Evolutionary conservation across 2,329 filamentous ascomycete genomes (phyloP).

Genomic region (Fusarium algeriense): DNA sequence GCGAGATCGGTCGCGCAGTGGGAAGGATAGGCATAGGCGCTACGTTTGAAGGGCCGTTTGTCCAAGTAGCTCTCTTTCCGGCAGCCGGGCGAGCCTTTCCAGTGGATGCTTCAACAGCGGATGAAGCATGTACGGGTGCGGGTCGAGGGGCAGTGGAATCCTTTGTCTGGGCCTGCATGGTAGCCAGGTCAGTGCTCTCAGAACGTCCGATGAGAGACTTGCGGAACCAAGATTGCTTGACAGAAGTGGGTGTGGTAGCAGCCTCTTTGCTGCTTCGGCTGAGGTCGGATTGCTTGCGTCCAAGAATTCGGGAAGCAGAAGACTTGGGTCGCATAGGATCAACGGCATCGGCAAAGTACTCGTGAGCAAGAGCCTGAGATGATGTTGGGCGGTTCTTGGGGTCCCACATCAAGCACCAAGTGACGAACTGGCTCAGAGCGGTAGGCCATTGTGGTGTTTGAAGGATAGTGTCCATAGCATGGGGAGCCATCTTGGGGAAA

Average conservation of each 20-base stretch:
- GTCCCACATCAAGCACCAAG: slow-evolving; percentile 99
- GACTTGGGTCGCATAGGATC: slow-evolving; percentile 95
- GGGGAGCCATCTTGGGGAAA: slow-evolving; percentile 99
- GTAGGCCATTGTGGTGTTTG: slow-evolving; percentile 92
- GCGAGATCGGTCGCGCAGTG: slow-evolving; percentile 93
- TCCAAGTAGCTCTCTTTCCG: slow-evolving; percentile 92
- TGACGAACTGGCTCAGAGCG: slow-evolving; percentile 91
- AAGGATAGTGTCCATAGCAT: slow-evolving; percentile 94
- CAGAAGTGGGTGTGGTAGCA: slow-evolving; percentile 70
- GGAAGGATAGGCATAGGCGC: slow-evolving; percentile 97
- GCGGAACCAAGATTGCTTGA: slow-evolving; percentile 96
- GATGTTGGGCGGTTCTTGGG: slow-evolving; percentile 92
- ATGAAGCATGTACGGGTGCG: slow-evolving; percentile 58
- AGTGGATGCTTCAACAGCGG: slow-evolving; percentile 51
- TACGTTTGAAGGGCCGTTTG: slow-evolving; percentile 81
- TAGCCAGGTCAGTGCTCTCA: slow-evolving; percentile 73
- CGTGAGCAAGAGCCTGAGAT: slow-evolving; percentile 91
- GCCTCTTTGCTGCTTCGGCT: slow-evolving; percentile 75
- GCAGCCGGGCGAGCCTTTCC: slow-evolving; percentile 60
- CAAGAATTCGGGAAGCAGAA: slow-evolving; percentile 83
- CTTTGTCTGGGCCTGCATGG: slow-evolving; percentile 61
- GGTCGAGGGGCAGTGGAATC: slow-evolving; percentile 60
- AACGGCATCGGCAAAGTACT: slow-evolving; percentile 92
- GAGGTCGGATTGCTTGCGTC: slow-evolving; percentile 90
- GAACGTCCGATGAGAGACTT: slow-evolving; percentile 90